Base-by-base conservation (phyloP, 805 yeast genomes). In the Metschnikowia gelsemii region DNA sequence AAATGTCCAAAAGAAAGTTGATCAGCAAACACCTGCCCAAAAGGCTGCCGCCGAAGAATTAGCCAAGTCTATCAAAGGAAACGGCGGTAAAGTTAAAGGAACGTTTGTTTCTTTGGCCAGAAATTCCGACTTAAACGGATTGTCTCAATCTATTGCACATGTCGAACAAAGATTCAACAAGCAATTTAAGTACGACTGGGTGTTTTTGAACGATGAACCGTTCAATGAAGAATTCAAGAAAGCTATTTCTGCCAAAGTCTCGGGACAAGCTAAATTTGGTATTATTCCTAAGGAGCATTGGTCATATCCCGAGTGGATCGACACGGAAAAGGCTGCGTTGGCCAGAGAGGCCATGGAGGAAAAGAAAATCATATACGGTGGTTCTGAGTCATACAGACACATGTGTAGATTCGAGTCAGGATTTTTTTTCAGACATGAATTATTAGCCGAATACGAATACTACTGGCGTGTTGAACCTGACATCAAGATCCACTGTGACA, bases 391-490 rank as follows among this genome's bases (percentile, higher is more conserved):
- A 13, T 88, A 87, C 66, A 79, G 96, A 68, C 95, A 88, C 63
- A 88, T 88, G 96, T 88, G 96, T 63, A 76, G 96, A 58, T 89
- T 75, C 58, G 95, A 87, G 64, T 83, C 93, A 12, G 96, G 96
- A 0, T 85, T 88, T 66, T 89, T 89, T 66, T 88, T 77, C 73
- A 78, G 82, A 64, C 93, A 87, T 59, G 82, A 82, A 31, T 58
- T 84, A 44, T 61, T 89, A 73, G 71, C 70, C 41, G 82, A 86
- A n/a, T 88, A 80, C 62, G 88, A 85, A 47, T 89, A 83, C 75
- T 89, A 89, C 72, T 89, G 96, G 96, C 80, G 96, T 67, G 95
- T 89, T 41, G 96, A 89, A 64, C 96, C 96, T 14, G 86, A 80
- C 59, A 76, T 85, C 60, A 77, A 78, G 62, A 77, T 88, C 54